Conservation (phyloP, 176 grass and related monocot genomes). For the Bonia amplexicaulis region DNA sequence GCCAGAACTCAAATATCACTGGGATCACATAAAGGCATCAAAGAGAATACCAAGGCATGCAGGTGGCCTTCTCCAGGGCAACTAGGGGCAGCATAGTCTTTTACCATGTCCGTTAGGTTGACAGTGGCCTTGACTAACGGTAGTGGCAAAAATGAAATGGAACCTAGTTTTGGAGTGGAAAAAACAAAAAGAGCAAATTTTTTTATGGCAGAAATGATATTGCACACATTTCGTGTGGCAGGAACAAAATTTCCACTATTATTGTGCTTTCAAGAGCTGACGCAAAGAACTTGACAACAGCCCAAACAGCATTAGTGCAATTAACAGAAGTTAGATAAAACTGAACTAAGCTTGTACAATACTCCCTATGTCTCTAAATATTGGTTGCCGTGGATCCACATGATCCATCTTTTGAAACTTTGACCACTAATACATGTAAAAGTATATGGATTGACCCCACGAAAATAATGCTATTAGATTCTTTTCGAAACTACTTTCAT, state of each 20-base stretch:
- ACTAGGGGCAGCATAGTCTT: too few species aligned
- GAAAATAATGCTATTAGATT: background rate
- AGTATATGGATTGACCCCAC: background rate
- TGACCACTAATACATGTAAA: background rate
- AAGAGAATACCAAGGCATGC: too few species aligned
- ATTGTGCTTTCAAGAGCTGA: background rate
- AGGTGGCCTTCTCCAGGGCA: too few species aligned
- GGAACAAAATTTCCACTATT: background rate
- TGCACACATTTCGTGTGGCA: background rate
- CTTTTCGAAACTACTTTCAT: background rate
- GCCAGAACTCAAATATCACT: too few species aligned
- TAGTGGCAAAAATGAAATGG: background rate
- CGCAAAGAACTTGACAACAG: background rate
- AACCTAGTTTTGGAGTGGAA: background rate
- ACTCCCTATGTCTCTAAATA: background rate
- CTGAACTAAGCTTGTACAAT: background rate
- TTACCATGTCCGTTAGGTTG: too few species aligned
- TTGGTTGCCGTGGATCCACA: background rate
- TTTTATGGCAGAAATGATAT: background rate
- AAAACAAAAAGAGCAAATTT: background rate
- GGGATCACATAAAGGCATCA: too few species aligned
- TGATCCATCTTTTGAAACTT: background rate
- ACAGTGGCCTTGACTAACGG: background rate
- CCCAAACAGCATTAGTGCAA: background rate
- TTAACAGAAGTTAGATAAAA: background rate